Percentiles rank a stretch among this genome's conserved stretches.
Conservation (phyloP, 352 stramenopile genomes). For the Phytophthora uliginosa region DNA sequence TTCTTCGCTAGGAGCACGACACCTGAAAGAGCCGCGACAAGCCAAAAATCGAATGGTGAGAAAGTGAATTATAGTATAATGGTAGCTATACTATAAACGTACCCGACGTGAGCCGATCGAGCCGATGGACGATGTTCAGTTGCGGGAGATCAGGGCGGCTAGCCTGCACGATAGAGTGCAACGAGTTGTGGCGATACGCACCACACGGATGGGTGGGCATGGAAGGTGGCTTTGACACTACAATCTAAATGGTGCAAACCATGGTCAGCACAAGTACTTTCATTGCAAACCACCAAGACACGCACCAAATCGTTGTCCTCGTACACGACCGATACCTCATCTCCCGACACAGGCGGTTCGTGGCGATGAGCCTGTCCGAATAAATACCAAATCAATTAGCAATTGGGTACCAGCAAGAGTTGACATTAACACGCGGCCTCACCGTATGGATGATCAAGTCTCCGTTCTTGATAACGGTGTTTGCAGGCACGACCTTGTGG, state of each 20-base stretch:
- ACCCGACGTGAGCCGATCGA: constrained; percentile 97
- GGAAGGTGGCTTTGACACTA: constrained; percentile 92
- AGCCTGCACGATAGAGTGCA: constrained; percentile 86
- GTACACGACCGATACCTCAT: constrained; percentile 83
- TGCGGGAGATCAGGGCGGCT: constrained; percentile 74
- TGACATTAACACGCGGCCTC: neutral
- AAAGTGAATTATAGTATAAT: neutral
- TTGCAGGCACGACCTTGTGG: constrained; percentile 72
- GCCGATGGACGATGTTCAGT: constrained; percentile 95
- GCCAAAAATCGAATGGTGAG: neutral
- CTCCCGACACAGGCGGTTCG: constrained; percentile 94
- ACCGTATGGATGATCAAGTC: constrained; percentile 96
- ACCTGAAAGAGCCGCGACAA: constrained; percentile 32
- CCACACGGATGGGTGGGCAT: constrained; percentile 97
- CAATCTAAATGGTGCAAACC: constrained; percentile 53
- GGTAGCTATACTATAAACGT: neutral
- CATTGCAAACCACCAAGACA: neutral
- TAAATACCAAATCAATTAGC: constrained; percentile 4
- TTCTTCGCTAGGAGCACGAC: constrained; percentile 90
- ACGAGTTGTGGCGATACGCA: constrained; percentile 96
- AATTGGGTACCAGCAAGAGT: neutral
- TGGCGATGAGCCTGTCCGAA: constrained; percentile 95
- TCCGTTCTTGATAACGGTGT: constrained; percentile 92
- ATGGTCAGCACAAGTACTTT: neutral
- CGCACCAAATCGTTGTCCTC: constrained; percentile 83